These are phyloP conservation scores for Durio zibethinus DNA, from an alignment of 345 rosid genomes.

Conservation along the genomic window DNA sequence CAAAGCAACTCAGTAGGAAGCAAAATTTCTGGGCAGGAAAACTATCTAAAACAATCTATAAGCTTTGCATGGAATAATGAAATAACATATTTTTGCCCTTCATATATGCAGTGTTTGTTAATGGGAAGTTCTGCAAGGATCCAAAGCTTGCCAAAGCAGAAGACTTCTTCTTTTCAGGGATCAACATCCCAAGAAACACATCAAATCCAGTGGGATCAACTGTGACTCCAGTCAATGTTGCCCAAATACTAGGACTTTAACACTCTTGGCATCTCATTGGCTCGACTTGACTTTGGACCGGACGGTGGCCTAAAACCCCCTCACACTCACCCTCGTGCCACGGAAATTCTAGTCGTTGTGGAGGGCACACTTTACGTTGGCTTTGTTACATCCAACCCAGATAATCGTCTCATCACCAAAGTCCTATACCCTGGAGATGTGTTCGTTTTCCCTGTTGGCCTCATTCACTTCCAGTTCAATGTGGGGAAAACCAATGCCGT, in stretches of 20 bases:
- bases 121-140: conserved; percentile 23
- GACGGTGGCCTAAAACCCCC: conserved; percentile 33
- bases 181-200: conserved; percentile 22
- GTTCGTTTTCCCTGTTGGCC: conserved; percentile 27
- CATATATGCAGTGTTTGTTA: conserved; percentile 17
- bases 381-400: conserved; percentile 22
- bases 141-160: conserved; percentile 14
- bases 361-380: conserved; percentile 31
- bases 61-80: neutral
- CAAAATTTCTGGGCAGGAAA: too few relatives aligned
- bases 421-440: conserved; percentile 24
- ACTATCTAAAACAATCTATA: too few relatives aligned
- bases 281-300: conserved; percentile 29
- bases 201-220: conserved; percentile 8
- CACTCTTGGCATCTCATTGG: conserved; percentile 26
- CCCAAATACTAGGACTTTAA: conserved; percentile 26
- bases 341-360: conserved; percentile 18
- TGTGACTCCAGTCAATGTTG: conserved; percentile 12
- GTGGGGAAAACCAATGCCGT: conserved; percentile 5
- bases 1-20: too few relatives aligned
- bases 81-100: neutral
- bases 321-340: conserved; percentile 29
- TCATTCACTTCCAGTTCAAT: conserved; percentile 30
- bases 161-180: conserved; percentile 27
- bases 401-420: conserved; percentile 13